Base-by-base conservation (phyloP, 2,329 filamentous ascomycete genomes). In the Alternaria longipes region DNA sequence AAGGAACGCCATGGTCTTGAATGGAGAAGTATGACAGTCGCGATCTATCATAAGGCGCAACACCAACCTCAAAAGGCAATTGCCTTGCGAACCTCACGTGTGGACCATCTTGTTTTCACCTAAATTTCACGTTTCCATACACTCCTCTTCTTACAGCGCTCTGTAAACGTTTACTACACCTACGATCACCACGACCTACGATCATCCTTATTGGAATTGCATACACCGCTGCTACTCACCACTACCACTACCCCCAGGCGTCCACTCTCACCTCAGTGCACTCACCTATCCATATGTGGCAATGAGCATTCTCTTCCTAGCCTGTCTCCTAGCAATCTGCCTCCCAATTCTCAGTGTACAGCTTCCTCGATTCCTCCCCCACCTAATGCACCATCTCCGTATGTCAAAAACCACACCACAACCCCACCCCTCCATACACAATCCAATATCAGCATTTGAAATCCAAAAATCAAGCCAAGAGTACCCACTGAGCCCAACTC, bases 321-420 rank as follows among this genome's bases (percentile, higher is more conserved):
- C 60, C 26, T 71, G 64, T 42, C 28, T 68, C 26, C 28, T 73
- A 34, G 67, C 72, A 38, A 62, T 70, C 51, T 62, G 67, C 45
- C 51, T 72, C 8, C 72, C 71, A 16, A 71, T 74, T 30, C 46
- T 74, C 14, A 59, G 57, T 50, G 68, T 71, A 60, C 68, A 74
- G 32, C 40, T 66, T 26, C 60, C 68, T 30, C 70, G 67, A 62
- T 30, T 40, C 11, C 24, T 56, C 18, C 40, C 22, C 54, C 40
- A 26, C 24, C 24, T 0, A 26, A 26, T 26, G 24, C 24, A 26
- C 24, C 7, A 20, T 32, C n/a, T 16, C 12, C 32, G 14, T 36
- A 36, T 12, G 12, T 36, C 32, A 7, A 36, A 14, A 12, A 14
- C 32, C 12, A 36, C 5, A 30, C 4, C 28, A 30, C 28, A 26